These are phyloP conservation scores for Aeminium ludgeri DNA, from an alignment of 495 filamentous ascomycete species.

Conservation along the genomic window DNA sequence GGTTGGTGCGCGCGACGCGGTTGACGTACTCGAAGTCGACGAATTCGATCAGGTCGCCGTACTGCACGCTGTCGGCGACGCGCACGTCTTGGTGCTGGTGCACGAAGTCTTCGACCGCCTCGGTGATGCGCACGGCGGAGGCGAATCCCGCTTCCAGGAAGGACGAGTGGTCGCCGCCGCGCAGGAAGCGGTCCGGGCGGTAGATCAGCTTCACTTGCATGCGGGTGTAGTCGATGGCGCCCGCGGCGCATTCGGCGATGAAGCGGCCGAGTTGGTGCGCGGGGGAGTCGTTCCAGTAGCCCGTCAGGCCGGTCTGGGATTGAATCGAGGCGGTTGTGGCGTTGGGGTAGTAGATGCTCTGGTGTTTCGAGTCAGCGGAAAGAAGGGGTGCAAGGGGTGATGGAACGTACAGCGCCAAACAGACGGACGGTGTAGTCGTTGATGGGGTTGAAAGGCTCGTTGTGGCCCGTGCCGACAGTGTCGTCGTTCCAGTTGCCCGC, in stretches of 20 bases:
- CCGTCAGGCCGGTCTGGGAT: conserved; percentile 26
- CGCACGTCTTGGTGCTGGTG: conserved; percentile 40
- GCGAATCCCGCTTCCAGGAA: conserved; percentile 35
- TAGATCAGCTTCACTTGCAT: conserved; percentile 33
- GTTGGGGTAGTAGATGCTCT: conserved; percentile 24
- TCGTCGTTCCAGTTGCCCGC: conserved; percentile 38
- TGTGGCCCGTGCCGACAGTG: conserved; percentile 33
- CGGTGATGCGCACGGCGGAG: conserved; percentile 36
- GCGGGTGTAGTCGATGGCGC: conserved; percentile 15
- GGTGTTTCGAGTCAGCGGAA: too few species aligned
- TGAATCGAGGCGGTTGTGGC: conserved; percentile 24
- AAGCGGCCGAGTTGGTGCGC: conserved; percentile 36
- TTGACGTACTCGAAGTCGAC: conserved; percentile 35
- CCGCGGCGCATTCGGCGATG: conserved; percentile 28
- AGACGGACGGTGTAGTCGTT: conserved; percentile 31
- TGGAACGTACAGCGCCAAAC: conserved; percentile 34
- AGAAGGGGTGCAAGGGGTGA: too few species aligned
- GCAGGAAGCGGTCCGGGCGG: conserved; percentile 34
- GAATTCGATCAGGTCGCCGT: conserved; percentile 35
- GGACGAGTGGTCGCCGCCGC: conserved; percentile 36
- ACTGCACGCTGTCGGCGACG: conserved; percentile 30
- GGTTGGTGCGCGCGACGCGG: conserved; percentile 34
- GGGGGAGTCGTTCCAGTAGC: conserved; percentile 37
- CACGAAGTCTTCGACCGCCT: conserved; percentile 35
- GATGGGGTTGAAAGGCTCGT: conserved; percentile 25